Evolutionary conservation across 2,329 filamentous ascomycete genomes (phyloP).

Genomic region (Apiospora pterosperma): DNA sequence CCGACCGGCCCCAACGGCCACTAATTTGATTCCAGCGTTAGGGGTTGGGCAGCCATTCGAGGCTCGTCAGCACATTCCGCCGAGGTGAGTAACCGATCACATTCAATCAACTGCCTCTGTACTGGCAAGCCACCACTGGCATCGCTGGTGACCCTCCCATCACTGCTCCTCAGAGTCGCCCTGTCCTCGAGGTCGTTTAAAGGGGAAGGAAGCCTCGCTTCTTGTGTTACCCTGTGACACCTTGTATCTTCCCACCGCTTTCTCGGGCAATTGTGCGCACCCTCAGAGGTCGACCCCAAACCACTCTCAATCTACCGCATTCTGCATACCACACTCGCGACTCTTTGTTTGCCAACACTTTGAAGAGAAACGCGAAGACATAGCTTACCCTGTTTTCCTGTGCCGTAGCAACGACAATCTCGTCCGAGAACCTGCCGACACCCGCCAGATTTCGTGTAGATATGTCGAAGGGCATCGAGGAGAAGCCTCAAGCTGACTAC

Average conservation of each 20-base stretch:
- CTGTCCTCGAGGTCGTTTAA: background rate
- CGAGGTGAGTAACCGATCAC: slow-evolving; percentile 17
- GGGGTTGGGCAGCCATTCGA: slow-evolving; percentile 23
- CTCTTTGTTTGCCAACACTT: background rate
- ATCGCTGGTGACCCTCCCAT: background rate
- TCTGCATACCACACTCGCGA: background rate
- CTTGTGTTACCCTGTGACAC: background rate
- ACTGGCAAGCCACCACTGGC: background rate
- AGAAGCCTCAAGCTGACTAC: slow-evolving; percentile 22
- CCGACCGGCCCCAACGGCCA: slow-evolving; percentile 16
- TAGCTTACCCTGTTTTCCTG: slow-evolving; percentile 6
- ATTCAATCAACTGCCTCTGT: background rate
- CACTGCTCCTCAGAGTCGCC: background rate
- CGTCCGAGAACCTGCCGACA: background rate
- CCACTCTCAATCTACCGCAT: background rate
- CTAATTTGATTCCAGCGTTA: slow-evolving; percentile 17
- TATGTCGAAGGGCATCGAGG: slow-evolving; percentile 26
- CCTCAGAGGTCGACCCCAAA: background rate
- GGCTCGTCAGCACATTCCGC: slow-evolving; percentile 15
- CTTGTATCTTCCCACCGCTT: background rate
- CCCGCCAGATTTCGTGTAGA: slow-evolving; percentile 2
- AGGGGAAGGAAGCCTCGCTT: background rate
- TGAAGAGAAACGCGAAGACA: background rate
- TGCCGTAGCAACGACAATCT: slow-evolving; percentile 12
- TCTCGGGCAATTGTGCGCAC: background rate